A percentile compares a stretch with the other conserved stretches of the same genome.
These are phyloP conservation scores for Talaromyces sp. DNA, from an alignment of 2,329 filamentous ascomycete species.

Conservation along the genomic window DNA sequence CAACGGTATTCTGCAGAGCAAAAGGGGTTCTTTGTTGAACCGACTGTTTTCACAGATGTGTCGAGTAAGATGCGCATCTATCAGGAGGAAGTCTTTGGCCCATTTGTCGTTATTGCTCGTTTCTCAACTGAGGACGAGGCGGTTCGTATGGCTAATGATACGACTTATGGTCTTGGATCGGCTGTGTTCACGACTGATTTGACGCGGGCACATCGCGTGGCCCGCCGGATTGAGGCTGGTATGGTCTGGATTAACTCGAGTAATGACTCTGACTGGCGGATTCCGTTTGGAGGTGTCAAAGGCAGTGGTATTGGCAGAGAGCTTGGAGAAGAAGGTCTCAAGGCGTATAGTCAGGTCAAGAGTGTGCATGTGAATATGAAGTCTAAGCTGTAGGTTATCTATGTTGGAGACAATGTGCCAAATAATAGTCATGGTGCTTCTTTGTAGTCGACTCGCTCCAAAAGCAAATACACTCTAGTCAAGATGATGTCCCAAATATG, in stretches of 20 bases:
- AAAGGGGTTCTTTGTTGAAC: conserved; percentile 36
- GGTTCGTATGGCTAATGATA: conserved; percentile 33
- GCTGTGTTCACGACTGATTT: conserved; percentile 39
- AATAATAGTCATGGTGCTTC: background rate
- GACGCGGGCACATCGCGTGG: conserved; percentile 35
- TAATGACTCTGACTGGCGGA: conserved; percentile 35
- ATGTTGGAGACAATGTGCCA: background rate
- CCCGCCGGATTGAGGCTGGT: conserved; percentile 36
- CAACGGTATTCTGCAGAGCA: conserved; percentile 22
- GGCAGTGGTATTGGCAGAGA: conserved; percentile 47
- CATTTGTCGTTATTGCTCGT: conserved; percentile 35
- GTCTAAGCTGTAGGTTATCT: conserved; percentile 19
- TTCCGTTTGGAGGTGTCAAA: conserved; percentile 42
- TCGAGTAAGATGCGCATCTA: conserved; percentile 32
- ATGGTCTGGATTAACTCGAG: conserved; percentile 44
- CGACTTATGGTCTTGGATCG: conserved; percentile 36
- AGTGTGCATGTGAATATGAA: conserved; percentile 39
- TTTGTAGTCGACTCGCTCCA: background rate
- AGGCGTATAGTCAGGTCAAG: conserved; percentile 35
- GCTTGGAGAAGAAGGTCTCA: conserved; percentile 35
- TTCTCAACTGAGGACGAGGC: conserved; percentile 38
- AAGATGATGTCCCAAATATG: background rate
- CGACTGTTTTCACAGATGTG: conserved; percentile 33
- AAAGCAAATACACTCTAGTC: background rate
- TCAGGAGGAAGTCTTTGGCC: conserved; percentile 40